Evolutionary conservation across 805 yeast species (phyloP), one percentile per base, ranked within the genome.

Genomic region (Kazachstania psychrophila): DNA sequence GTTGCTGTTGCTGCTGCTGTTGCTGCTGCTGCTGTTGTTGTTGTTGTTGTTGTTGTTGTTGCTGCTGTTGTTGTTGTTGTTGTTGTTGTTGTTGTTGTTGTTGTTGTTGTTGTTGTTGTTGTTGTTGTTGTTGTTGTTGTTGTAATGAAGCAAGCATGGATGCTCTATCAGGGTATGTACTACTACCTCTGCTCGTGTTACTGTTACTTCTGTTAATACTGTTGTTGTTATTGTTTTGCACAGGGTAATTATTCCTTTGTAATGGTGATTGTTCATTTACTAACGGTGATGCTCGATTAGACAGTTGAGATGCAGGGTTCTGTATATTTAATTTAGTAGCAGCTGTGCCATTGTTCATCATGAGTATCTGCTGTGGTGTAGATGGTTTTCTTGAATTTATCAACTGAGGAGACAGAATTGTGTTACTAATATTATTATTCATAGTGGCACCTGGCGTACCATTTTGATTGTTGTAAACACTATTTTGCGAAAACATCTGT

Each of bases 111-210:
- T 49, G 52, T 43, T 53, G 51, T 35, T 68, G 52, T 54, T 64
- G 40, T 62, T 58, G 28, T 36, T 68, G 52, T 53, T 63, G 39
- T 62, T 58, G 16, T 14, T 26, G 28, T 26, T 26, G 28, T 17
- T 63, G 66, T 24, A 64, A 40, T 10, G 64, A 61, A 6, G 66
- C 62, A 31, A 65, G 51, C 64, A 63, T 61, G 2, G 68, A 64
- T 31, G 65, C 62, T 42, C 66, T 62, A 28, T 64, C 66, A 40
- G 59, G 49, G 12, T 58, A 54, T 14, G 43, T 40, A 23, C 42
- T 51, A 14, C 37, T 40, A 23, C 14, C 7, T n/a, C 13, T 17
- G 8, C 12, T 39, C 10, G 22, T 34, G 19, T 39, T 38, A 6
- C 23, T 29, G 17, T 29, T 28, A 17, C 24, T 25, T 16, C 14